phyloP scores from a whole-genome alignment of 2,329 filamentous ascomycete species.

The Elsinoe ampelina region DNA sequence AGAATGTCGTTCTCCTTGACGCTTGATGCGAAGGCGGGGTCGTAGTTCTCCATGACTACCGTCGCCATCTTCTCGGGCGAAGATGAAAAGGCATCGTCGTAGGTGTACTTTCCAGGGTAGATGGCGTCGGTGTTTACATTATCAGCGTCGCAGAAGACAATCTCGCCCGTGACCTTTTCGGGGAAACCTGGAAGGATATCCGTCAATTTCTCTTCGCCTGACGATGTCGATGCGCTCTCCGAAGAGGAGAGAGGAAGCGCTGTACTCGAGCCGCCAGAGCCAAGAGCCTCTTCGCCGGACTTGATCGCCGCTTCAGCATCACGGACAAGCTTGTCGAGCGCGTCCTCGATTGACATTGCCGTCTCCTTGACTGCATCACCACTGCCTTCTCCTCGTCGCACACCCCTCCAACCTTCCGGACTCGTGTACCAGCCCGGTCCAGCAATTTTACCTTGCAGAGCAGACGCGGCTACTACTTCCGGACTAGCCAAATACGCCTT shows the following conservation, averaged over 20 bases:
- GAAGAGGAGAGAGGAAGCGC: slow-evolving; percentile 24
- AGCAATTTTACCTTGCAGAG: slow-evolving; percentile 60
- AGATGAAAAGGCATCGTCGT: slow-evolving; percentile 74
- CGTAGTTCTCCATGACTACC: slow-evolving; percentile 93
- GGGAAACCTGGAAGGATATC: slow-evolving; percentile 81
- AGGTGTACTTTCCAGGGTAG: slow-evolving; percentile 86
- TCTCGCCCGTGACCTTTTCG: slow-evolving; percentile 71
- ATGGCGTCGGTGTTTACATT: slow-evolving; percentile 91
- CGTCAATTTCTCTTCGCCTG: slow-evolving; percentile 40
- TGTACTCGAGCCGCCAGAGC: slow-evolving; percentile 19
- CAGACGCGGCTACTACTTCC: slow-evolving; percentile 85
- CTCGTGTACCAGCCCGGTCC: slow-evolving; percentile 71
- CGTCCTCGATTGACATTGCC: slow-evolving; percentile 58
- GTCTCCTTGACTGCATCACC: slow-evolving; percentile 55
- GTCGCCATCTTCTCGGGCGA: slow-evolving; percentile 70
- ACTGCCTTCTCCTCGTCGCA: slow-evolving; percentile 62
- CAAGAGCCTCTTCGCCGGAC: slow-evolving; percentile 41
- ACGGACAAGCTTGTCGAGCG: slow-evolving; percentile 60
- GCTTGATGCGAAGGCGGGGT: slow-evolving; percentile 55
- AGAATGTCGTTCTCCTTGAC: slow-evolving; percentile 68
- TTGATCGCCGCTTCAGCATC: slow-evolving; percentile 57
- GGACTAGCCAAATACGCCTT: slow-evolving; percentile 82
- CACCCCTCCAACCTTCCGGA: slow-evolving; percentile 58
- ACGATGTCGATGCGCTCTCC: slow-evolving; percentile 19
- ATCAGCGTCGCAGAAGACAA: slow-evolving; percentile 75